phyloP scores from a whole-genome alignment of 768 basidiomycete species.

The Psilocybe cyanescens region DNA sequence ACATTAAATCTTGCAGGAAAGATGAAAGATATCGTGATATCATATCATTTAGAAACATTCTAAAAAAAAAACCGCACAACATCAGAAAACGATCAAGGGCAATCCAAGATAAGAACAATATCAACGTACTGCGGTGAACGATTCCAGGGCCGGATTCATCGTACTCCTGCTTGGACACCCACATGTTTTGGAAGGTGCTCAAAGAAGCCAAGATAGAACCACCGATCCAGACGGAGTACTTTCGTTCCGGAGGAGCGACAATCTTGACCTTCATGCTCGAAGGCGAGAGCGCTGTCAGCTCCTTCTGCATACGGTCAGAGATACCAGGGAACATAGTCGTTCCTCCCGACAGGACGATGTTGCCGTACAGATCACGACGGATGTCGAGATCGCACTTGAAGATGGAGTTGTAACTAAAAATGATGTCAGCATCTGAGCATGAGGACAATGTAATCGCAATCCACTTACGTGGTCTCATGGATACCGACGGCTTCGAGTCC shows the following conservation, averaged over 20 bases:
- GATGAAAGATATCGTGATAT: no score
- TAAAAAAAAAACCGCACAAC: background rate
- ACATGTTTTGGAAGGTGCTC: conserved; percentile 95
- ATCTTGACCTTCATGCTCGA: conserved; percentile 97
- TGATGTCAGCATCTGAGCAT: background rate
- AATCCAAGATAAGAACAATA: background rate
- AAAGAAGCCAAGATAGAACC: conserved; percentile 87
- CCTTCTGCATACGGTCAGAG: conserved; percentile 95
- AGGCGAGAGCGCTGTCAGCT: conserved; percentile 82
- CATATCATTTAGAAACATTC: conserved; percentile 1
- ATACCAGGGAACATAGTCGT: conserved; percentile 98
- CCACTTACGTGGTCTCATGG: conserved; percentile 79
- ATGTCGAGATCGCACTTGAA: conserved; percentile 88
- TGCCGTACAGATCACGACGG: conserved; percentile 79
- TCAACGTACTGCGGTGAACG: conserved; percentile 69
- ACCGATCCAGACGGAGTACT: conserved; percentile 96
- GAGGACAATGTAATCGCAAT: background rate
- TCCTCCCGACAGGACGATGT: conserved; percentile 87
- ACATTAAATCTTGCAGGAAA: background rate
- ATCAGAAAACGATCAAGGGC: background rate
- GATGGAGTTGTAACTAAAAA: conserved; percentile 74
- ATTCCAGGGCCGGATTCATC: conserved; percentile 84
- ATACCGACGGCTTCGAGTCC: conserved; percentile 91
- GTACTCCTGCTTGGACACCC: conserved; percentile 94
- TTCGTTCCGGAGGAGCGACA: conserved; percentile 90